These are phyloP conservation scores for Protomyces inouyei DNA, from an alignment of 1,139 yeast genomes.

Conservation along the genomic window DNA sequence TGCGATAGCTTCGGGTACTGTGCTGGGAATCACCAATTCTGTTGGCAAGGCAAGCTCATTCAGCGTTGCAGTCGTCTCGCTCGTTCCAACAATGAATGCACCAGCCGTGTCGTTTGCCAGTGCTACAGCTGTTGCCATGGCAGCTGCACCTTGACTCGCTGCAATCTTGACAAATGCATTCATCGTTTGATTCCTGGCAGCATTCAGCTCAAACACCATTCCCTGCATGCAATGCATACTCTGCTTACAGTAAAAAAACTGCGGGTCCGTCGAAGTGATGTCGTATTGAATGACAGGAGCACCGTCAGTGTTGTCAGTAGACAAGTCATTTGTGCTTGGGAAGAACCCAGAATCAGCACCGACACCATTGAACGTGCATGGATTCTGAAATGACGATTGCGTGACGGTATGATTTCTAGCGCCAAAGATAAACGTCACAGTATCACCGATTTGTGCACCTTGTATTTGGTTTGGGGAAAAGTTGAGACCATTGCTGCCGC, in stretches of 20 bases:
- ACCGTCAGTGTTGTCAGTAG: not conserved
- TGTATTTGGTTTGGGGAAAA: not conserved
- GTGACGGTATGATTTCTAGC: constrained; percentile 9
- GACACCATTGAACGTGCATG: not conserved
- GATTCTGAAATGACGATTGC: constrained; percentile 2
- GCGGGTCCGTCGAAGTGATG: not conserved
- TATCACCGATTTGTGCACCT: not conserved
- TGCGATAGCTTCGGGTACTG: not conserved
- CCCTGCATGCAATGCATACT: constrained; percentile 5
- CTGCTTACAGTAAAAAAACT: constrained; percentile 7
- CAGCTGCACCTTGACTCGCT: not conserved
- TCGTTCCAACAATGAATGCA: not conserved
- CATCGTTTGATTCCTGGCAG: not conserved
- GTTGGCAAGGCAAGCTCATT: not conserved
- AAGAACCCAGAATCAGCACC: constrained; percentile 1
- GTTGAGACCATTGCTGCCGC: constrained; percentile 7
- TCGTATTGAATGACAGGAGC: constrained; percentile 3
- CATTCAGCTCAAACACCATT: constrained; percentile 16
- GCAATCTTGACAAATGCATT: not conserved
- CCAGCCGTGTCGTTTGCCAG: not conserved
- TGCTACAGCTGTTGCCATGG: not conserved
- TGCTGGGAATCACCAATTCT: not conserved
- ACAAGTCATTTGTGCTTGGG: not conserved
- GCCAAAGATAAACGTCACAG: constrained; percentile 4
- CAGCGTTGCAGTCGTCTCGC: not conserved